Base-by-base conservation (phyloP, 495 filamentous ascomycete genomes). In the Aspergillus taichungensis region DNA sequence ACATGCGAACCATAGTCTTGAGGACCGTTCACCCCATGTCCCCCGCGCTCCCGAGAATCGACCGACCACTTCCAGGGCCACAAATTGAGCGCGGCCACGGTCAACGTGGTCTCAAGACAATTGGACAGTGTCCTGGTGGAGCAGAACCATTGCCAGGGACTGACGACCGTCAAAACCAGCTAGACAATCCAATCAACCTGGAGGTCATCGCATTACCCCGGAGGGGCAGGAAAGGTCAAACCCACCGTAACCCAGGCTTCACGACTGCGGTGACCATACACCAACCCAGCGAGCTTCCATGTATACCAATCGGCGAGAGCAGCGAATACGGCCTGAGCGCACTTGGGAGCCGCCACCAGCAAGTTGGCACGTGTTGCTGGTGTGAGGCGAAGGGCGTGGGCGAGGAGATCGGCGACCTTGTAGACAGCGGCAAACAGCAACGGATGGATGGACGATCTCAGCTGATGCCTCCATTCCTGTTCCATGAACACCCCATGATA, bases 141-240 rank as follows among this genome's bases (percentile, higher is more conserved):
- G 61, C 84, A 94, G 62, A 94, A 96, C 85, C 84, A 99, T 60
- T 96, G 88, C 88, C 94, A 99, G 12, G 92, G 88, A 57, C 80
- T 97, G 50, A 84, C 64, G 29, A 89, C 64, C 2, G 85, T 84
- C 62, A 94, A 75, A 24, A 78, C 60, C 42, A 77, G 62, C 72
- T 75, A 57, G 34, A 40, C 35, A 40, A 38, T 39, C 40, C 28
- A 6, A 41, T 54, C 43, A 53, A 47, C 35, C 31, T 40, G 9
- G 9, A 6, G 12, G 27, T 30, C 13, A 38, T 29, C 6, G 7
- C 10, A 30, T 9, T 34, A 13, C 8, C 36, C 13, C 38, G 39
- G 40, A 24, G 37, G 18, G 11, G 7, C 5, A 27, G 9, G 18
- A 24, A 24, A 24, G 18, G 18, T 24, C 18, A 39, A 52, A 72